Conservation (phyloP, 2,329 filamentous ascomycete species). For the Didymosphaeria variabile region DNA sequence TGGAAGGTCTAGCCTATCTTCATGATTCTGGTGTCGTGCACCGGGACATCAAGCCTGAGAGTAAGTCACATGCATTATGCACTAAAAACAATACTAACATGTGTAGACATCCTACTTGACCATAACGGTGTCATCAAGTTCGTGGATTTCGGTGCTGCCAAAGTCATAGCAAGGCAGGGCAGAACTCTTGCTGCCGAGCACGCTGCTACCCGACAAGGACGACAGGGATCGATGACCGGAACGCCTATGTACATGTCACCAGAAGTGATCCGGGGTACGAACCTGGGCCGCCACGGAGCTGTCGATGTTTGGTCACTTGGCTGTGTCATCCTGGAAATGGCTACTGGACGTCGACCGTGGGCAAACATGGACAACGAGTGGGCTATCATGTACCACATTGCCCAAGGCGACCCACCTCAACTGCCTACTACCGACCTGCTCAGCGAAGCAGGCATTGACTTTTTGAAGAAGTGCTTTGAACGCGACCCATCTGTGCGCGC, state of each 20-base stretch:
- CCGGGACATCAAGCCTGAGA: slow-evolving; percentile 97
- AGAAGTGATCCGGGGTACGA: slow-evolving; percentile 91
- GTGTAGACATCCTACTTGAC: slow-evolving; percentile 86
- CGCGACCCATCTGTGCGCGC: slow-evolving; percentile 81
- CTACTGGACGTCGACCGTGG: slow-evolving; percentile 93
- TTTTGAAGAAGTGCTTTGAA: slow-evolving; percentile 85
- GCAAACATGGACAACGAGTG: slow-evolving; percentile 97
- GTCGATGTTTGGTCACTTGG: slow-evolving; percentile 97
- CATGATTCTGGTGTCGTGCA: slow-evolving; percentile 93
- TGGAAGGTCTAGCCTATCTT: slow-evolving; percentile 92
- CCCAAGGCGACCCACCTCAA: slow-evolving; percentile 91
- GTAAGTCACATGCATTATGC: slow-evolving; percentile 61
- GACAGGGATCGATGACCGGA: slow-evolving; percentile 91
- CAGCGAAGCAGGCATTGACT: slow-evolving; percentile 84
- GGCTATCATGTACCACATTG: slow-evolving; percentile 99
- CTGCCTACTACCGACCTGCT: slow-evolving; percentile 85
- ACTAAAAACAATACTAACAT: slow-evolving; percentile 29
- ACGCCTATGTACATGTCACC: slow-evolving; percentile 99
- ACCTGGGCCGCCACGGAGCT: slow-evolving; percentile 76
- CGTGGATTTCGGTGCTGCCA: slow-evolving; percentile 97
- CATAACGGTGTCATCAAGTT: slow-evolving; percentile 99
- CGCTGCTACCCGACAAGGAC: slow-evolving; percentile 57
- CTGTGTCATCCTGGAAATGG: slow-evolving; percentile 97
- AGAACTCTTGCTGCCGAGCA: slow-evolving; percentile 79
- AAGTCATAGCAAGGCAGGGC: slow-evolving; percentile 93